Evolutionary conservation across 2,329 filamentous ascomycete genomes (phyloP).

Genomic region (Fusarium humuli): DNA sequence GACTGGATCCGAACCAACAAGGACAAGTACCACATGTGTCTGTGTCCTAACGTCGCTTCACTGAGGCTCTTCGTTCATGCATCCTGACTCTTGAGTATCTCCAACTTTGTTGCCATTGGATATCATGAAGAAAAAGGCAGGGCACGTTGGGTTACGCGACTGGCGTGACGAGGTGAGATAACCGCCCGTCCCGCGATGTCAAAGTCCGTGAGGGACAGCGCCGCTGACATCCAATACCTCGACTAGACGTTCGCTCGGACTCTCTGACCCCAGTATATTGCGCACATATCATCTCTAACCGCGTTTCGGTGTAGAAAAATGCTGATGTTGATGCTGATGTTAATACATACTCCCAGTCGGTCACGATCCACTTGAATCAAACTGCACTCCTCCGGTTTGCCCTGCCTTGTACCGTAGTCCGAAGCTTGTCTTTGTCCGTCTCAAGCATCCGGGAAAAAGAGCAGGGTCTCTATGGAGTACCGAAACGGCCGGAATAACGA

Average conservation of each 20-base stretch:
- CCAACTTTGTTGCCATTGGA: constrained; percentile 28
- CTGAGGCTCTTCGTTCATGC: constrained; percentile 21
- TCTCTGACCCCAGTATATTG: neutral
- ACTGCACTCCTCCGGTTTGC: constrained; percentile 17
- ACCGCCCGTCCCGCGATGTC: constrained; percentile 16
- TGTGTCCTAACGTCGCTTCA: constrained; percentile 8
- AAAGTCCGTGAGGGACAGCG: neutral
- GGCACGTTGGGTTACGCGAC: constrained; percentile 19
- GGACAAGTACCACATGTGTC: constrained; percentile 9
- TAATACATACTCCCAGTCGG: neutral
- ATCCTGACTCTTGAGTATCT: constrained; percentile 17
- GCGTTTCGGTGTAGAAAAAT: constrained; percentile 12
- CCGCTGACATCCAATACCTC: neutral
- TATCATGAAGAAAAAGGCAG: neutral
- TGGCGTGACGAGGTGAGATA: constrained; percentile 35
- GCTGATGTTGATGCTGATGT: neutral
- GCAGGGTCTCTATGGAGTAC: constrained; percentile 36
- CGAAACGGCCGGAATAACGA: constrained; percentile 20
- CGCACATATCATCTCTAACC: constrained; percentile 5
- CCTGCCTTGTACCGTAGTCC: constrained; percentile 4
- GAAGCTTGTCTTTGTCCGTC: constrained; percentile 23
- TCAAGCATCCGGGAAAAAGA: constrained; percentile 19
- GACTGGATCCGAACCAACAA: constrained; percentile 23
- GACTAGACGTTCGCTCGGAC: neutral
- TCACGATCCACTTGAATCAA: neutral